These are phyloP conservation scores for Ichthyophthirius multifiliis DNA, from an alignment of 169 alveolate species.

Conservation along the genomic window DNA sequence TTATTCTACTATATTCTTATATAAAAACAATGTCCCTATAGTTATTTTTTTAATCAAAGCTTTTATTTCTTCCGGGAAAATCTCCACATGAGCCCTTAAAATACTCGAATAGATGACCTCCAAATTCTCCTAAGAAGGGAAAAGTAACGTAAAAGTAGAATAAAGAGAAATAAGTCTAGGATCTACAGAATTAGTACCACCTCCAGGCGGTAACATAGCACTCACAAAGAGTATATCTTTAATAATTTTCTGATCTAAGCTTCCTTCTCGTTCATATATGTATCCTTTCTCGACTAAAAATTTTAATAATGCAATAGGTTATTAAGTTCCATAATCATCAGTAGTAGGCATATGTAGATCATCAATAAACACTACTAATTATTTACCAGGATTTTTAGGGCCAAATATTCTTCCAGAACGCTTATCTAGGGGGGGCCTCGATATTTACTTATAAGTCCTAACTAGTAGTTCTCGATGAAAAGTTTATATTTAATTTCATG, in stretches of 20 bases:
- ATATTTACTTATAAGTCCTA: conserved; percentile 85
- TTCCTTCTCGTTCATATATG: conserved; percentile 84
- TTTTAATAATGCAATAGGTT: conserved; percentile 93
- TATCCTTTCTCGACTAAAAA: conserved; percentile 89
- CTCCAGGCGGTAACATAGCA: conserved; percentile 93
- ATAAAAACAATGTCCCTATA: conserved; percentile 84
- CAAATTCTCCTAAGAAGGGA: conserved; percentile 81
- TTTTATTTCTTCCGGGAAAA: conserved; percentile 79
- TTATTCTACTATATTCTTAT: conserved; percentile 74
- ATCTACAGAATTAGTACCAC: conserved; percentile 89
- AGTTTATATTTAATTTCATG: conserved; percentile 86
- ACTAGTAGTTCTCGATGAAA: conserved; percentile 91
- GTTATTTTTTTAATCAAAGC: conserved; percentile 78
- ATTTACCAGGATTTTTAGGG: conserved; percentile 89
- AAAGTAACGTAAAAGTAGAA: conserved; percentile 74
- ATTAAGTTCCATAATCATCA: conserved; percentile 93
- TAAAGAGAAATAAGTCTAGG: conserved; percentile 91
- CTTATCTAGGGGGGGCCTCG: conserved; percentile 90
- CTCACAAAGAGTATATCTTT: conserved; percentile 89
- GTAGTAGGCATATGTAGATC: conserved; percentile 93
- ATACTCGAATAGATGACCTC: conserved; percentile 90
- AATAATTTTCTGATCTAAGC: conserved; percentile 74
- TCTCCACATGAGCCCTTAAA: conserved; percentile 75
- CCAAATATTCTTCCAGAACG: conserved; percentile 90
- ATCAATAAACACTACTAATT: conserved; percentile 90